A percentile compares a stretch with the other conserved stretches of the same genome.
Conservation (phyloP, 208 protist genomes). For the Acanthamoeba culbertsoni region DNA sequence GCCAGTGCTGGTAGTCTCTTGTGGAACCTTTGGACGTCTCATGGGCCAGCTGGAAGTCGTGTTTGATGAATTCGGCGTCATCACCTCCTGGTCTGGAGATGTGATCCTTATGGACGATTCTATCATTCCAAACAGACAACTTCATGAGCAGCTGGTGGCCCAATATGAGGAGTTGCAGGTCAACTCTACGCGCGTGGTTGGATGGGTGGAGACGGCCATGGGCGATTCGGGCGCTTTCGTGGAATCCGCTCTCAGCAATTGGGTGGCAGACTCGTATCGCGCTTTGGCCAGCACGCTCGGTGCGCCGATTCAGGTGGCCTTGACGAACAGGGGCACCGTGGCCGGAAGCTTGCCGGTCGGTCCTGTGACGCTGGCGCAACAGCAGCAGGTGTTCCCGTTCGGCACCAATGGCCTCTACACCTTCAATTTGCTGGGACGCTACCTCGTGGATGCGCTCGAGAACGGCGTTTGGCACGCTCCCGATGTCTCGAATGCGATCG, state of each 20-base stretch:
- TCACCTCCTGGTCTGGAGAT: background rate
- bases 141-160: background rate
- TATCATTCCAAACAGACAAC: background rate
- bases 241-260: background rate
- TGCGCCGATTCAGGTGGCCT: background rate
- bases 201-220: background rate
- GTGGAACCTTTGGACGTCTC: background rate
- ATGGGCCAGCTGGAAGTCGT: background rate
- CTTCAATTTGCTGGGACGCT: background rate
- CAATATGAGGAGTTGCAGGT: background rate
- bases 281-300: background rate
- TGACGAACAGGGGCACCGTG: background rate
- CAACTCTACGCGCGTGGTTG: background rate
- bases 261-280: background rate
- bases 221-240: background rate
- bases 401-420: background rate
- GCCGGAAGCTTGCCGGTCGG: background rate
- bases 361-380: background rate
- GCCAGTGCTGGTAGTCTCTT: background rate
- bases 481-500: background rate
- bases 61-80: conserved; percentile 32
- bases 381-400: background rate
- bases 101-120: conserved; percentile 1
- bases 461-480: background rate
- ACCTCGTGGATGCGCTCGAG: background rate